Evolutionary conservation across 202 grass and related monocot genomes (phyloP), one percentile per base, ranked within the genome.

Genomic region (Saccharum hybrid): DNA sequence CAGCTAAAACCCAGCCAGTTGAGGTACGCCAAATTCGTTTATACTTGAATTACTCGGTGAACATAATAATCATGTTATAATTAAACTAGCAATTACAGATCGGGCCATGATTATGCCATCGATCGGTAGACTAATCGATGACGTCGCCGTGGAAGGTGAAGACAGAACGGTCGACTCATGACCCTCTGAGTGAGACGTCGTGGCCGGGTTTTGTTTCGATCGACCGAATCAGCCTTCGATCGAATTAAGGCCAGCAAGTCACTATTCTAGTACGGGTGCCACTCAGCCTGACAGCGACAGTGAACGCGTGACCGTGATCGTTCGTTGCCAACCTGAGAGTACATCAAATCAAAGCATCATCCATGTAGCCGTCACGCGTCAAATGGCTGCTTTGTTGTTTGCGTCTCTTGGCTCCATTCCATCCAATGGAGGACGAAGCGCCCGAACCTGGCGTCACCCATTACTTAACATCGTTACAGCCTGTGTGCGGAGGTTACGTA

Each of bases 251-350:
- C 59, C 22, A 10, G 0, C 14, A 37, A 37, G 30, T 1, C 48
- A 33, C 56, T 63, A 38, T 54, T 66, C 45, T 64, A 46, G 57
- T 10, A 0, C 13, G 11, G 62, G 26, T 26, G 26, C 23, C 46
- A 13, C 45, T 66, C 76, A 37, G 62, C 42, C 5, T 3, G 80
- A 74, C 38, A 16, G 60, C 19, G 81, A 84, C 81, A 74, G 38
- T 88, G 33, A 46, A 57, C 40, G 8, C 0, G 39, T 13, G 59
- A 1, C 23, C 18, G 48, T 18, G 38, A 39, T 39, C 38, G 38
- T 77, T 14, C 8, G n/a, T 84, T 42, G 19, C 7, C 7, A 0
- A 18, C 5, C 4, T 68, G 49, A 69, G 74, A 62, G 11, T 34
- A 26, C 8, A 75, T 2, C 51, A 56, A 45, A 4, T 36, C 34